phyloP scores from a whole-genome alignment of 1,284 basidiomycete species.

The Erythrobasidium hasegawianum region DNA sequence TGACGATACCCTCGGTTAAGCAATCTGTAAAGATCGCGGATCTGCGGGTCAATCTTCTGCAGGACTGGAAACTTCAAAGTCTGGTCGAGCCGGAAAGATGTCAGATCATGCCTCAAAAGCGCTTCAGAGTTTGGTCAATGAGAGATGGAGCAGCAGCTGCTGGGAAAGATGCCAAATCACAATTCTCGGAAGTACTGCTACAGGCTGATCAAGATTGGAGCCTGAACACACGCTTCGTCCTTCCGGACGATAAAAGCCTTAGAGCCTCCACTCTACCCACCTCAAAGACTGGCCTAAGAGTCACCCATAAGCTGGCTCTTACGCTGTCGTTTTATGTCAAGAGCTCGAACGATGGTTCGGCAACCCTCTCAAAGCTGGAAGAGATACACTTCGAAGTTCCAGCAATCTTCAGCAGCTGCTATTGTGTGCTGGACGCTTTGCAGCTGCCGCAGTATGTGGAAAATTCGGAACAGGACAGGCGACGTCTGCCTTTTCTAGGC shows the following conservation, averaged over 20 bases:
- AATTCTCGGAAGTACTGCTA: neutral
- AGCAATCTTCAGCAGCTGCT: neutral
- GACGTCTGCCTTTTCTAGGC: too few species aligned
- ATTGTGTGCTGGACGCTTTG: neutral
- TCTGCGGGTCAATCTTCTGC: neutral
- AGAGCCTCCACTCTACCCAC: slow-evolving; percentile 6
- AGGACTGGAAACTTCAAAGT: neutral
- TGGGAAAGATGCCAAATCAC: neutral
- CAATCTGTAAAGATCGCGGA: neutral
- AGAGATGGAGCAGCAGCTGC: neutral
- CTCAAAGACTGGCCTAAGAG: slow-evolving; percentile 12
- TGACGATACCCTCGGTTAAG: neutral
- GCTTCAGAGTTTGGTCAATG: neutral
- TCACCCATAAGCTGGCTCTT: slow-evolving; percentile 11
- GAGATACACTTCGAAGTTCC: neutral
- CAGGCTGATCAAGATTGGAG: neutral
- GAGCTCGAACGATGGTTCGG: too few species aligned
- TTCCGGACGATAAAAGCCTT: slow-evolving; percentile 2
- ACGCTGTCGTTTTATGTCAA: slow-evolving; percentile 1
- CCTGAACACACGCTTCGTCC: neutral
- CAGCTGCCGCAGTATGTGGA: neutral
- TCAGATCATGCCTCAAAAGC: neutral
- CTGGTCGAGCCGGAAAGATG: neutral
- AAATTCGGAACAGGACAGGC: neutral
- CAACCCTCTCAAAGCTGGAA: neutral